These are phyloP conservation scores for Passalora sequoiae DNA, from an alignment of 2,329 filamentous ascomycete genomes.

Conservation along the genomic window DNA sequence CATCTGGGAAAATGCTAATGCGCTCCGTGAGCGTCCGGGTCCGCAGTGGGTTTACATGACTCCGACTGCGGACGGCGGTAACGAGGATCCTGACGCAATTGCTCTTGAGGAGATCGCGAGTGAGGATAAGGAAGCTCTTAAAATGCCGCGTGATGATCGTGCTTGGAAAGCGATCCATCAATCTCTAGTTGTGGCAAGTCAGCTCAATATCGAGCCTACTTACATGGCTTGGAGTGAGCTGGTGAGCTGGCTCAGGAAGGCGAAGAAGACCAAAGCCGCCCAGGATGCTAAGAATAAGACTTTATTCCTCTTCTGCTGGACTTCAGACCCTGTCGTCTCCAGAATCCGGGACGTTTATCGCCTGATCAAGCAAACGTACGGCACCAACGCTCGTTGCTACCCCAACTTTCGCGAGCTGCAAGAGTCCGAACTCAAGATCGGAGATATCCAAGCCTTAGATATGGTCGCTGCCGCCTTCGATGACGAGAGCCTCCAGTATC, in stretches of 20 bases:
- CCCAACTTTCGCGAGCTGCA: conserved; percentile 5
- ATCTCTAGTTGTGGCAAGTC: neutral
- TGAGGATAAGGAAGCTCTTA: neutral
- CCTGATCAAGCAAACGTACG: neutral
- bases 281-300: neutral
- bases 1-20: neutral
- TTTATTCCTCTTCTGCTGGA: neutral
- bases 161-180: neutral
- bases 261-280: neutral
- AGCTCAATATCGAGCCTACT: neutral
- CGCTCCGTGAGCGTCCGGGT: neutral
- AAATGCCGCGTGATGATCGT: neutral
- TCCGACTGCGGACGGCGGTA: neutral
- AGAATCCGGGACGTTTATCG: neutral
- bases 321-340: neutral
- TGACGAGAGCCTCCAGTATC: neutral
- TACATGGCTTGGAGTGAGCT: neutral
- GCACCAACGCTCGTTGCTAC: conserved; percentile 4
- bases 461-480: neutral
- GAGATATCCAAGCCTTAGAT: conserved; percentile 8
- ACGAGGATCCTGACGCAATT: no score
- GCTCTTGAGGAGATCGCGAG: neutral
- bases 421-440: conserved; percentile 10
- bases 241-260: neutral
- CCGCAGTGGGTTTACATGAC: neutral